Base-by-base conservation (phyloP, 441 rosid genomes). In the Gossypium schwendimanii region DNA sequence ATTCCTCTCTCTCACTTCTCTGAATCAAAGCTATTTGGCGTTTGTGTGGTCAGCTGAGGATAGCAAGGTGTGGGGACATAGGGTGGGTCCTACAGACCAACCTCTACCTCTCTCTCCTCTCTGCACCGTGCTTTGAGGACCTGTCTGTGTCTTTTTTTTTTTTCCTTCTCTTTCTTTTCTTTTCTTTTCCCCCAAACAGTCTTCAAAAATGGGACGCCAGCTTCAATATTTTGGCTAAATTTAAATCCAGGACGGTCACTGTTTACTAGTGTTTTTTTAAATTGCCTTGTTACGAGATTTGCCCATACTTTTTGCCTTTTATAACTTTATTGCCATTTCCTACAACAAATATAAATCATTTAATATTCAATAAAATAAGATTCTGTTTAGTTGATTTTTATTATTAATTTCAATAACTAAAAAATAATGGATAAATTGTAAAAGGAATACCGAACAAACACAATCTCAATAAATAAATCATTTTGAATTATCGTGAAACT, bases 1-100 rank as follows among this genome's bases (percentile, higher is more conserved):
- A 36, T 36, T 12, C 10, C 20, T 61, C 44, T 5, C 41, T n/a
- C 23, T 49, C 23, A 3, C 65, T 61, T 6, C 26, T 44, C 54
- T 21, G 69, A 21, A 49, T 44, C 55, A 65, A 65, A 66, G 71
- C 58, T 41, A 53, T 72, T 41, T 61, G 60, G 74, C 59, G 70
- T 72, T 50, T 15, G 73, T 61, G 60, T 7, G 63, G 76, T 49
- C 50, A 45, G 80, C 63, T 47, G 77, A 63, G 68, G 72, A 62
- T 64, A 26, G 72, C 72, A 49, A 70, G 8, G 58, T 36, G 39
- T 15, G 69, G 73, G 77, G 71, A 26, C 73, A 57, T 44, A 21
- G 24, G 6, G 58, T 26, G 57, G 75, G 75, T 45, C 75, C 81
- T 70, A 64, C 54, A 3, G 18, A 26, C 8, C 60, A 58, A 61